Percentiles rank a stretch among this genome's conserved stretches.
Evolutionary conservation across 805 yeast species (phyloP).

Genomic region (Monosporozyma aerobia): DNA sequence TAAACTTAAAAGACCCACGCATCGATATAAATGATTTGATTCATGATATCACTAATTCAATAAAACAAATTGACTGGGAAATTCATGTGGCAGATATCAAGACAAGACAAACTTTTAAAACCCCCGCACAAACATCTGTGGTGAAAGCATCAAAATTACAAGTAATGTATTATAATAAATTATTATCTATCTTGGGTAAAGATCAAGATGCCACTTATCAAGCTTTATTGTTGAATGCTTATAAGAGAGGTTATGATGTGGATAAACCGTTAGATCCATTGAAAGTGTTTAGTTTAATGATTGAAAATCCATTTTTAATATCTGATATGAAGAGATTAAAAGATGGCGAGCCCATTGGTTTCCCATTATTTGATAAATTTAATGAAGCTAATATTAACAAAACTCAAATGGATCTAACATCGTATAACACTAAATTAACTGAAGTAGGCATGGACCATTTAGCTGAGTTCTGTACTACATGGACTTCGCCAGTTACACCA

Average conservation of each 20-base stretch:
- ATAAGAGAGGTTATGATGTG: conserved; percentile 38
- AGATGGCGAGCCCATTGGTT: conserved; percentile 38
- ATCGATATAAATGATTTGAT: neutral
- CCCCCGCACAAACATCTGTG: conserved; percentile 46
- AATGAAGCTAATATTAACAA: neutral
- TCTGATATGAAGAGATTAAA: conserved; percentile 39
- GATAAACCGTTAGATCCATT: conserved; percentile 22
- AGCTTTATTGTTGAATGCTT: conserved; percentile 39
- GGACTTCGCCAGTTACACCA: conserved; percentile 50
- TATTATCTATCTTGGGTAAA: conserved; percentile 34
- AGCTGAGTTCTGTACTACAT: conserved; percentile 29
- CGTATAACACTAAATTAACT: conserved; percentile 11
- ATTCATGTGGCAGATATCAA: conserved; percentile 48
- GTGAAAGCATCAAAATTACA: conserved; percentile 45
- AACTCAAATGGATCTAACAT: conserved; percentile 11
- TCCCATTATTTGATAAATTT: conserved; percentile 31
- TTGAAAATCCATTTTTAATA: conserved; percentile 32
- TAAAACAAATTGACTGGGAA: conserved; percentile 5
- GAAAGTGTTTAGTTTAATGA: conserved; percentile 12
- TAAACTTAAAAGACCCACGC: neutral
- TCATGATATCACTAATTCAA: neutral
- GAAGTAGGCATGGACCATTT: conserved; percentile 12
- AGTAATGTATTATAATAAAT: conserved; percentile 47
- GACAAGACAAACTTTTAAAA: conserved; percentile 38
- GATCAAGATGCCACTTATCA: conserved; percentile 30